These are phyloP conservation scores for Paraphoma sp. DNA, from an alignment of 2,329 filamentous ascomycete species.

Conservation along the genomic window DNA sequence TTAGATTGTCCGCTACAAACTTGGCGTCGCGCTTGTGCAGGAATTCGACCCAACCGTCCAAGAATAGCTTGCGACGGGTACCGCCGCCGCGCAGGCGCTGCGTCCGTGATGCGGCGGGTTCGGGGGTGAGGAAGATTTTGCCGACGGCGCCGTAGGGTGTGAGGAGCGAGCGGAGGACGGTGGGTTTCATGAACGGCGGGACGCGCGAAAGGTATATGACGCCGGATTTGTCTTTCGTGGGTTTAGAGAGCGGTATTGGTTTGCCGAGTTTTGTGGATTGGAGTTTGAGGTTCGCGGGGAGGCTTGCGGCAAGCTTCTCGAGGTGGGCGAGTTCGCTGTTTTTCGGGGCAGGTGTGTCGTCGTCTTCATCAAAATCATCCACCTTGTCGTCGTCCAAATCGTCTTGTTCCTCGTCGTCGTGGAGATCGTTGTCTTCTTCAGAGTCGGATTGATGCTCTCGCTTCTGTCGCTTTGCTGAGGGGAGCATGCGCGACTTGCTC, in stretches of 20 bases:
- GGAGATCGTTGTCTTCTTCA: conserved; percentile 25
- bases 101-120: conserved; percentile 71
- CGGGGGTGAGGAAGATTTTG: conserved; percentile 79
- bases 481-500: conserved; percentile 65
- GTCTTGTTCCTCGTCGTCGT: conserved; percentile 18
- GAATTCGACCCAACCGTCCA: conserved; percentile 89
- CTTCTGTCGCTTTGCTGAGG: conserved; percentile 69
- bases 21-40: conserved; percentile 77
- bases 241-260: conserved; percentile 52
- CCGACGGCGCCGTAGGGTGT: conserved; percentile 77
- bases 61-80: conserved; percentile 83
- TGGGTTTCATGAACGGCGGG: conserved; percentile 87
- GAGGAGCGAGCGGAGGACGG: conserved; percentile 76
- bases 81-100: conserved; percentile 75
- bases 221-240: conserved; percentile 74
- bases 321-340: conserved; percentile 38
- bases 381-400: conserved; percentile 3
- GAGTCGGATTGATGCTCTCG: conserved; percentile 53
- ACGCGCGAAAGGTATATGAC: conserved; percentile 85
- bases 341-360: conserved; percentile 26
- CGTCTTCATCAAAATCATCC: conserved; percentile 33
- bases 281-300: conserved; percentile 46
- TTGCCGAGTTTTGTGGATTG: conserved; percentile 29
- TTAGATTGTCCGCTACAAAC: conserved; percentile 75
- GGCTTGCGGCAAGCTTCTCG: conserved; percentile 36